Evolutionary conservation across 352 stramenopile species (phyloP), one percentile per base, ranked within the genome.

Genomic region (Nothophytophthora sp.): DNA sequence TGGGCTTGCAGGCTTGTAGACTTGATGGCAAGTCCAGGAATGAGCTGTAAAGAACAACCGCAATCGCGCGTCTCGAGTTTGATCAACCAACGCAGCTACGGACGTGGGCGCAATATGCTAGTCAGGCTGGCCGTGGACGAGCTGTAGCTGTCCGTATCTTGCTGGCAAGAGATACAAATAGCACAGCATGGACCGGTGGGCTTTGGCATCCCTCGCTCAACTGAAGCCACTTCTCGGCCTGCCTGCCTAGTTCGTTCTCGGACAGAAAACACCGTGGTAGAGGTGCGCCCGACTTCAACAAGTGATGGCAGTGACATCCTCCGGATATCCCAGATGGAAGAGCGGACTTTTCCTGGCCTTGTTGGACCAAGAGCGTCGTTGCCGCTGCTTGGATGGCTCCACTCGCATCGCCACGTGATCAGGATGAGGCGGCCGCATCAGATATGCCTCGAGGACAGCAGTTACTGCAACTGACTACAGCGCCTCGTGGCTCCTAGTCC

Each of bases 281-380:
- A n/a, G n/a, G n/a, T n/a, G n/a, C n/a, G n/a, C n/a, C n/a, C n/a
- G n/a, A n/a, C 37, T 50, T 29, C 13, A 49, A 44, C 32, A 48
- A 39, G 16, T 47, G 42, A 43, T 37, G 33, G 39, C 53, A 5
- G 20, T 63, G 39, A 55, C 49, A 38, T 37, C 29, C 39, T 54
- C 44, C 54, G 33, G 41, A 62, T 40, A 36, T 52, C 46, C 50
- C 58, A 63, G 58, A 39, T 67, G 58, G 51, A 54, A 41, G 53
- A 54, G 20, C 33, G 49, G 52, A 63, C 34, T 39, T 12, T 59
- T 55, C 44, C 45, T 25, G 49, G 29, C 34, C 34, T 27, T 28
- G 18, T 9, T 34, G 36, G 22, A 28, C 23, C 29, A 45, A 20
- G 35, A 41, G 53, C 36, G 10, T n/a, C 12, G 19, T 57, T 16